These are phyloP conservation scores for Neurospora sublineolata DNA, from an alignment of 495 filamentous ascomycete species.

Conservation along the genomic window DNA sequence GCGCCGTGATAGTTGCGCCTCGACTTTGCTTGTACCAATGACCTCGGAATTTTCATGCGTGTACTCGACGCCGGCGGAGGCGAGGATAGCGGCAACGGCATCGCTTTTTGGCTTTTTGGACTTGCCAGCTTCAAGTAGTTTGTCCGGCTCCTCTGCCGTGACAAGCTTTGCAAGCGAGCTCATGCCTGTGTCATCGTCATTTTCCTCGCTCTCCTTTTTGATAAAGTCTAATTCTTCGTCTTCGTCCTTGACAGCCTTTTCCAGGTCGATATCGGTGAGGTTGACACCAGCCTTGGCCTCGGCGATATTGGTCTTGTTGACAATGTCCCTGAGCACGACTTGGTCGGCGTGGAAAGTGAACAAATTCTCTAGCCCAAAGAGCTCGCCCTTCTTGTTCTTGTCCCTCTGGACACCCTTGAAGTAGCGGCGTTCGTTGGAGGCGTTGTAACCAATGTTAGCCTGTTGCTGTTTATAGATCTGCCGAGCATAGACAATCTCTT, in stretches of 20 bases:
- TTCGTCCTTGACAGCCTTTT: constrained; percentile 46
- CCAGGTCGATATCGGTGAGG: constrained; percentile 57
- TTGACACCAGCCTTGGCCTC: constrained; percentile 80
- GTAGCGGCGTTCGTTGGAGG: constrained; percentile 82
- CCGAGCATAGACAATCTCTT: constrained; percentile 93
- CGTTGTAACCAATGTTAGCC: constrained; percentile 93
- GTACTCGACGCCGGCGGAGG: constrained; percentile 83
- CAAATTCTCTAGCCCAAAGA: constrained; percentile 85
- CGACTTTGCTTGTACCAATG: constrained; percentile 75
- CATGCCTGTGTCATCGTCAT: constrained; percentile 53
- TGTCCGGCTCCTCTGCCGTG: constrained; percentile 38
- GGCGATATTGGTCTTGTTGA: constrained; percentile 95
- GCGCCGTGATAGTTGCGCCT: constrained; percentile 63
- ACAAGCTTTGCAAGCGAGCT: constrained; percentile 66
- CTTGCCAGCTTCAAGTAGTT: constrained; percentile 14
- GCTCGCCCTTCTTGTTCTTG: constrained; percentile 70
- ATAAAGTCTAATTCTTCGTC: constrained; percentile 27
- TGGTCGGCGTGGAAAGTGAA: constrained; percentile 73
- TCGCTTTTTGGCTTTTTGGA: constrained; percentile 46
- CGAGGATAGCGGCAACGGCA: constrained; percentile 78
- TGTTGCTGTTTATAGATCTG: constrained; percentile 99
- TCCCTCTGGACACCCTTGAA: constrained; percentile 90
- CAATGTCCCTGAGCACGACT: constrained; percentile 75
- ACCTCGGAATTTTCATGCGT: constrained; percentile 96
- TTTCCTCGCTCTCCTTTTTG: constrained; percentile 33